Evolutionary conservation across 805 yeast genomes (phyloP), one percentile per base, ranked within the genome.

Genomic region (Hanseniaspora thailandica): DNA sequence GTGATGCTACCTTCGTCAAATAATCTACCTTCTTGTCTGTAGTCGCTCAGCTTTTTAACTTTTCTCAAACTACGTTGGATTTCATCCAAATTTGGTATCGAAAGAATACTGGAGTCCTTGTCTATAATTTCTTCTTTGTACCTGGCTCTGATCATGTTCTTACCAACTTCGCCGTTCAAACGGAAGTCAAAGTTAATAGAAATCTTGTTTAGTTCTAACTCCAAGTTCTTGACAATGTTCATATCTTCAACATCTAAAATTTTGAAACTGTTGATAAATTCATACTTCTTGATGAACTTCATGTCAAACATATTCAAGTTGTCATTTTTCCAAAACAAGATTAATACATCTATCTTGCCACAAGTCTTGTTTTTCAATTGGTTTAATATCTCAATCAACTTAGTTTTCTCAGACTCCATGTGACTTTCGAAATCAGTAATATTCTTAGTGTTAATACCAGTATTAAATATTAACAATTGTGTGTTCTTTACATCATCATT

Each of bases 311-410:
- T 57, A 10, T 50, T 25, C 5, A 61, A 63, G 25, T 66, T 67
- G 1, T 67, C 61, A n/a, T 72, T 62, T 38, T 69, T 72, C 76
- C 76, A 71, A 52, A 66, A 69, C 2, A 70, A 55, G 2, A 71
- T 57, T 23, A 70, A 20, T 35, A 59, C 63, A 45, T 66, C 67
- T 20, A 54, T 22, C 12, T 47, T 47, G 17, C 35, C 28, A 19
- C 33, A n/a, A 5, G 70, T 63, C 47, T 68, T 64, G 5, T 17
- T n/a, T 1, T 67, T 56, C 17, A 71, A 52, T 40, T 68, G 70
- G n/a, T 60, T 62, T 38, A 71, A 56, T 45, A 59, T 68, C 60
- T 56, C 69, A 36, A 63, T 68, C 54, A 56, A 71, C 54, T 59
- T 67, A 55, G 56, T 66, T 54, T 61, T 56, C 54, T 60, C 70